Evolutionary conservation across 768 basidiomycete species (phyloP).

Genomic region (Solioccasus polychromus): DNA sequence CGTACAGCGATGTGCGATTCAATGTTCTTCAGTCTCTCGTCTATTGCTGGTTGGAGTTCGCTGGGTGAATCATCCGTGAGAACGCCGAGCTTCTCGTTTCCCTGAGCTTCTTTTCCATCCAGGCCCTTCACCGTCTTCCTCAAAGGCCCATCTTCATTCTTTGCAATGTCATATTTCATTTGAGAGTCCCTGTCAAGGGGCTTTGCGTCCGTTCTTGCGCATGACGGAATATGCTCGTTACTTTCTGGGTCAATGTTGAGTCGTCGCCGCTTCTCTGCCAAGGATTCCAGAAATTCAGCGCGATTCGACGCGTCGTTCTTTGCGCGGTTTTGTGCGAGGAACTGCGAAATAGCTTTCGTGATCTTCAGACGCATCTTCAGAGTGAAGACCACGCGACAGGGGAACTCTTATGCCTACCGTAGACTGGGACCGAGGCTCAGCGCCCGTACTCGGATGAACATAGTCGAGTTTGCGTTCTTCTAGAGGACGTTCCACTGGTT

Average conservation of each 20-base stretch:
- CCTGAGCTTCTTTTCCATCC: constrained; percentile 8
- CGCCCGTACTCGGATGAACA: constrained; percentile 46
- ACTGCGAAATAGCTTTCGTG: constrained; percentile 67
- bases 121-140: constrained; percentile 50
- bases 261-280: constrained; percentile 52
- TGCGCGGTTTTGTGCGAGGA: constrained; percentile 67
- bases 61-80: constrained; percentile 35
- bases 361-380: constrained; percentile 39
- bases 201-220: constrained; percentile 74
- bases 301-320: constrained; percentile 77
- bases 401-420: constrained; percentile 44
- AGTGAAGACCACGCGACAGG: not conserved
- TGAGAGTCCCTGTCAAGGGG: constrained; percentile 69
- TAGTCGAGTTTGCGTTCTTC: constrained; percentile 73
- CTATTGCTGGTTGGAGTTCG: constrained; percentile 54
- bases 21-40: constrained; percentile 62
- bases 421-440: constrained; percentile 50
- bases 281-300: constrained; percentile 64
- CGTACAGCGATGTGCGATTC: constrained; percentile 72
- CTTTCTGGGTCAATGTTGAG: constrained; percentile 35
- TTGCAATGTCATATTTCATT: constrained; percentile 87
- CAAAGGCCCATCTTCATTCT: constrained; percentile 76
- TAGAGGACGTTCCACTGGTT: constrained; percentile 35
- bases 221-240: constrained; percentile 44
- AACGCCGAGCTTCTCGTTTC: constrained; percentile 9